Conservation (phyloP, 306 rosid genomes). For the Vigna nakashimae region DNA sequence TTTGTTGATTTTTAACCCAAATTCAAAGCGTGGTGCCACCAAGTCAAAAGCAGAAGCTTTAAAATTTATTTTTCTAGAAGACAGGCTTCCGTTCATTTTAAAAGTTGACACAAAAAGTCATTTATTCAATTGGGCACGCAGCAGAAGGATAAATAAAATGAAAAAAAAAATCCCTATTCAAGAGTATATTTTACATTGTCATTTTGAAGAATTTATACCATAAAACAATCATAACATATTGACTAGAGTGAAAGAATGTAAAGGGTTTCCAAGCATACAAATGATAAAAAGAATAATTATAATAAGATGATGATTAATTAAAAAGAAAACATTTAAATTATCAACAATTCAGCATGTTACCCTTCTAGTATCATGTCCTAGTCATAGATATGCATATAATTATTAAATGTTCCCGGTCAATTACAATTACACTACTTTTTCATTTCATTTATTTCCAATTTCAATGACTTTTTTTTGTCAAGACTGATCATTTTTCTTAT, state of each 20-base stretch:
- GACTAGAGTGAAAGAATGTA: too few species aligned
- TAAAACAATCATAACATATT: too few species aligned
- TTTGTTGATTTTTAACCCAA: background rate
- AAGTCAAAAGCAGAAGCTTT: conserved; percentile 20
- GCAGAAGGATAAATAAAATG: background rate
- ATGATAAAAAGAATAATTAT: too few species aligned
- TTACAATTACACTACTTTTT: background rate
- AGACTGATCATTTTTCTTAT: background rate
- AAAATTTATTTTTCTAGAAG: background rate
- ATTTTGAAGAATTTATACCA: too few species aligned
- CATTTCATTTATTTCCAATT: background rate
- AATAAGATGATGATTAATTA: too few species aligned
- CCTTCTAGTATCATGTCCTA: too few species aligned
- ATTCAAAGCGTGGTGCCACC: background rate
- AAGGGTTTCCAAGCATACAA: too few species aligned
- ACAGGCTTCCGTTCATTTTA: background rate
- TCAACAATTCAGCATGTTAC: too few species aligned
- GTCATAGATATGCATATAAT: too few species aligned
- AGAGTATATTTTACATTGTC: too few species aligned
- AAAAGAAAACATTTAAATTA: too few species aligned
- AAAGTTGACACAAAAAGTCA: background rate
- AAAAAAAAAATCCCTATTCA: too few species aligned
- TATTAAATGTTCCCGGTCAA: background rate
- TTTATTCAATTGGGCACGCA: background rate
- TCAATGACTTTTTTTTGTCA: background rate